Evolutionary conservation across 2,329 filamentous ascomycete species (phyloP).

Genomic region (Neopestalotiopsis sp.): DNA sequence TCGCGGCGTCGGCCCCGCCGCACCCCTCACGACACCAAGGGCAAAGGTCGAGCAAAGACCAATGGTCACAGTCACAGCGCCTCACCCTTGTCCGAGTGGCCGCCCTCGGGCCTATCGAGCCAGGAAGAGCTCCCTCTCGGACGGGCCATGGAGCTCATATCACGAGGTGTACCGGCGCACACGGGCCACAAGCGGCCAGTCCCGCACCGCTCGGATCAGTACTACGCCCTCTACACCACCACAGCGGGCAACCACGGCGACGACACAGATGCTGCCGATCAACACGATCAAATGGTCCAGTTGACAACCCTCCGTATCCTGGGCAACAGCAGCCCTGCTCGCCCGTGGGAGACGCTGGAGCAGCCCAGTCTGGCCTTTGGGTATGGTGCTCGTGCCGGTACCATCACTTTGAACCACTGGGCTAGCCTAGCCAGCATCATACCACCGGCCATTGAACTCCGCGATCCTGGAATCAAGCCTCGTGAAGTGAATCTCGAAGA

Average conservation of each 20-base stretch:
- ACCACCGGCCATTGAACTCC: constrained; percentile 60
- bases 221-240: constrained; percentile 61
- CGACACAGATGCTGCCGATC: constrained; percentile 49
- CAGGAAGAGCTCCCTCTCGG: constrained; percentile 57
- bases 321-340: constrained; percentile 41
- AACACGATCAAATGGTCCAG: constrained; percentile 61
- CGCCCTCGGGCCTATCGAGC: constrained; percentile 54
- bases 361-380: constrained; percentile 74
- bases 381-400: constrained; percentile 70
- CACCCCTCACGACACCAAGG: constrained; percentile 43
- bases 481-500: constrained; percentile 63
- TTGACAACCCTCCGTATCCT: constrained; percentile 60
- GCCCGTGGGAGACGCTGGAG: constrained; percentile 74
- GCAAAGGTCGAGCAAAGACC: constrained; percentile 42
- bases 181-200: constrained; percentile 59
- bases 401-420: constrained; percentile 75
- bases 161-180: constrained; percentile 61
- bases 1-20: constrained; percentile 49
- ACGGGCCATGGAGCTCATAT: constrained; percentile 62
- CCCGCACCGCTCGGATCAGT: constrained; percentile 59
- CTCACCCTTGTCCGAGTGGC: constrained; percentile 58
- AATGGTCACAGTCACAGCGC: constrained; percentile 36
- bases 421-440: constrained; percentile 61
- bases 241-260: constrained; percentile 48
- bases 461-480: constrained; percentile 62